Percentiles rank a stretch among this genome's conserved stretches.
Conservation (phyloP, 2,329 filamentous ascomycete genomes). For the Massarina eburnea region DNA sequence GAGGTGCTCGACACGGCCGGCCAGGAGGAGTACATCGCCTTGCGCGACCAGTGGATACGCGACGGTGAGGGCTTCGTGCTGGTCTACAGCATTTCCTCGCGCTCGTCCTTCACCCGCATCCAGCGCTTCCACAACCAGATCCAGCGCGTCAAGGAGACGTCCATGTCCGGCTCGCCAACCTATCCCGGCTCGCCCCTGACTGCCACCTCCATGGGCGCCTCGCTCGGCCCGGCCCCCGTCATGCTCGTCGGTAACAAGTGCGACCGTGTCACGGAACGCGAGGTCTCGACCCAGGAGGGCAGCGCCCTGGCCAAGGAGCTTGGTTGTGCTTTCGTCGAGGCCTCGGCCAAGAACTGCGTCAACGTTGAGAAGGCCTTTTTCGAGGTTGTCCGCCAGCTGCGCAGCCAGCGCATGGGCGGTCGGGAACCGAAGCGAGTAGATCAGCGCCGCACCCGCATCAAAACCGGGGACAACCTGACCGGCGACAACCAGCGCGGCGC, state of each 20-base stretch:
- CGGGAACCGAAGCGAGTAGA: conserved; percentile 12
- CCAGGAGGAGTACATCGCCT: conserved; percentile 96
- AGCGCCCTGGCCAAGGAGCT: conserved; percentile 87
- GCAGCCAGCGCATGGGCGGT: conserved; percentile 70
- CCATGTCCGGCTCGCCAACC: conserved; percentile 68
- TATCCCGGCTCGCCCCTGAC: conserved; percentile 75
- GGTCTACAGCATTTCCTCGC: conserved; percentile 97
- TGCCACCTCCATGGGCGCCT: conserved; percentile 55
- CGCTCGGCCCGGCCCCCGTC: conserved; percentile 75
- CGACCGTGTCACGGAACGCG: conserved; percentile 91
- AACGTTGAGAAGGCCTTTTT: conserved; percentile 99
- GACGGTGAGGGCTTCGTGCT: conserved; percentile 97
- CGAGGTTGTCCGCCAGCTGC: conserved; percentile 89
- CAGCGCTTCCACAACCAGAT: conserved; percentile 96
- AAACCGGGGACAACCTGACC: conserved; percentile 9
- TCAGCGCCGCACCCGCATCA: not conserved
- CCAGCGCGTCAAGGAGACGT: conserved; percentile 93
- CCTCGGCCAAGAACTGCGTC: conserved; percentile 96
- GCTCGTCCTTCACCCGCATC: conserved; percentile 92
- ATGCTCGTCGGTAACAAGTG: conserved; percentile 99
- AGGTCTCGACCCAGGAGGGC: conserved; percentile 95
- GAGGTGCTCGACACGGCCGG: conserved; percentile 96
- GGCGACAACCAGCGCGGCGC: not conserved
- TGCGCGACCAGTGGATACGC: conserved; percentile 97
- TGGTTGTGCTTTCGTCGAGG: conserved; percentile 95